A percentile compares a stretch with the other conserved stretches of the same genome.
phyloP scores from a whole-genome alignment of 441 rosid species.

The Kokia cookei region DNA sequence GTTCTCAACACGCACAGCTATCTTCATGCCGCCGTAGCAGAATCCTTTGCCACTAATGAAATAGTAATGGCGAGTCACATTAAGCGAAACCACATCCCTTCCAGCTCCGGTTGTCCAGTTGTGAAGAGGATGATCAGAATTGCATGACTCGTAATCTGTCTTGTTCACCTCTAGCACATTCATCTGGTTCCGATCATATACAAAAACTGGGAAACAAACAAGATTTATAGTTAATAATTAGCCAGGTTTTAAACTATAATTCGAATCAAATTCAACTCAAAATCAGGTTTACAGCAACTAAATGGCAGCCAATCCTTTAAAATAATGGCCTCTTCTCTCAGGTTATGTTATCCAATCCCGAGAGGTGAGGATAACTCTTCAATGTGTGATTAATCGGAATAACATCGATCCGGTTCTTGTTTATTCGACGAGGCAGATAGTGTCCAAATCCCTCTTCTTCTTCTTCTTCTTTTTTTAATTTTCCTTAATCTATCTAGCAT shows the following conservation, averaged over 20 bases:
- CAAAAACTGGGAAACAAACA: conserved; percentile 45
- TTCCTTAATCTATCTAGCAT: neutral
- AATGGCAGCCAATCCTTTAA: neutral
- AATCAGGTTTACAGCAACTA: neutral
- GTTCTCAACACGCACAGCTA: conserved; percentile 53
- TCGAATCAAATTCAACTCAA: neutral
- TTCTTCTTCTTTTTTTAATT: neutral
- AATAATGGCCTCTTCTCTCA: neutral
- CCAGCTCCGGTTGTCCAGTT: conserved; percentile 88
- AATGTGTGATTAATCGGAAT: neutral
- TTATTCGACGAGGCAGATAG: too few species aligned
- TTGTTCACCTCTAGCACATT: conserved; percentile 82
- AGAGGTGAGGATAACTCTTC: too few species aligned
- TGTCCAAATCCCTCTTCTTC: too few species aligned
- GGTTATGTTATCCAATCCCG: neutral
- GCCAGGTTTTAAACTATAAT: neutral
- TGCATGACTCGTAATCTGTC: conserved; percentile 66
- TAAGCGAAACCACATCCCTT: conserved; percentile 81
- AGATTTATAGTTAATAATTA: neutral
- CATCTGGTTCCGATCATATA: conserved; percentile 84
- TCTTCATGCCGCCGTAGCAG: conserved; percentile 77
- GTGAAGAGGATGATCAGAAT: conserved; percentile 53
- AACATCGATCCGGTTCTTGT: neutral
- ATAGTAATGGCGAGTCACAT: conserved; percentile 65
- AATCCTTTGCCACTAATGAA: conserved; percentile 82